phyloP scores from a whole-genome alignment of 192 early-diverging fungal species.

The Podila horticola region DNA sequence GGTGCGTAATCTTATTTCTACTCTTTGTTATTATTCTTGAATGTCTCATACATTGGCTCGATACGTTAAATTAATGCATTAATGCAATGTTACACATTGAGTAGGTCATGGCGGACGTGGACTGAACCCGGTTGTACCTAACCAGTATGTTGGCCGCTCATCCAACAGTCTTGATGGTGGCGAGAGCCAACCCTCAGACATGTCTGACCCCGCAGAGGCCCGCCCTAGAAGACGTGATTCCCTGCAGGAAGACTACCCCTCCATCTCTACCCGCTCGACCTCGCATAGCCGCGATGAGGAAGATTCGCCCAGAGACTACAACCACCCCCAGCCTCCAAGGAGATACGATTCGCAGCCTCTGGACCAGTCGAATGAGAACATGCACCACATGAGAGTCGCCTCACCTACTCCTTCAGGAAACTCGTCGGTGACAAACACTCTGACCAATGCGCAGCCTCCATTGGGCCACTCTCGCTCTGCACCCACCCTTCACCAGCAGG shows the following conservation, averaged over 20 bases:
- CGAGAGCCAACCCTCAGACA: background rate
- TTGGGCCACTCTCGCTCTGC: background rate
- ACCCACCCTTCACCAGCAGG: slow-evolving; percentile 28
- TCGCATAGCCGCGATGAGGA: slow-evolving; percentile 37
- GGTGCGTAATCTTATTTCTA: background rate
- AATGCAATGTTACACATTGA: no score
- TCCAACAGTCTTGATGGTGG: background rate
- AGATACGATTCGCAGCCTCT: slow-evolving; percentile 38
- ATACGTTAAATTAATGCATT: no score
- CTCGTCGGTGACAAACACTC: slow-evolving; percentile 26
- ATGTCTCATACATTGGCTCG: no score
- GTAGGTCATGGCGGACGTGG: slow-evolving; percentile 5
- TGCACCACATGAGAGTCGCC: slow-evolving; percentile 7
- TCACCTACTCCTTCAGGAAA: slow-evolving; percentile 48
- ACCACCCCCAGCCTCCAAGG: slow-evolving; percentile 19
- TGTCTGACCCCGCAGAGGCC: background rate
- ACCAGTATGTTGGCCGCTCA: background rate
- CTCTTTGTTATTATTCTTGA: no score
- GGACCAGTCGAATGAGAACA: slow-evolving; percentile 6
- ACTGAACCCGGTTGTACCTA: slow-evolving; percentile 3
- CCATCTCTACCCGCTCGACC: slow-evolving; percentile 36
- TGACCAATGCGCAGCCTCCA: slow-evolving; percentile 4
- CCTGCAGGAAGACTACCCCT: slow-evolving; percentile 27
- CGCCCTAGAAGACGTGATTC: slow-evolving; percentile 32
- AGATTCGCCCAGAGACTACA: slow-evolving; percentile 10